Evolutionary conservation across 495 filamentous ascomycete species (phyloP).

Genomic region (Pyrenopolyporus hunteri): DNA sequence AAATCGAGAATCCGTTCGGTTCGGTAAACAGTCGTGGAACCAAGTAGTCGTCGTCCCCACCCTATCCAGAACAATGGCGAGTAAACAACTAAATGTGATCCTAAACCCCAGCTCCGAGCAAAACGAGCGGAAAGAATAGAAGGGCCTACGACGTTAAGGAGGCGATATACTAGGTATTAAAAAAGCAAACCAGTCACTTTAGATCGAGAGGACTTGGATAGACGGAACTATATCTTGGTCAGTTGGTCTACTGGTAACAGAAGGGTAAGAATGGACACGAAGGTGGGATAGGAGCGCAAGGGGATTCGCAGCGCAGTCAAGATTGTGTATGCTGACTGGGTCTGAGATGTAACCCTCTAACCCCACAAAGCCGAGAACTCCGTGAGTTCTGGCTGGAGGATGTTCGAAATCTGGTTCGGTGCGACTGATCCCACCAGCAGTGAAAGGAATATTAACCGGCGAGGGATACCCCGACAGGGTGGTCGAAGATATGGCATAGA

Average conservation of each 20-base stretch:
- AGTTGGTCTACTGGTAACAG: constrained; percentile 11
- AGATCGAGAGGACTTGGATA: constrained; percentile 18
- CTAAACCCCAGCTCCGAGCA: constrained; percentile 24
- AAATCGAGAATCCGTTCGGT: constrained; percentile 35
- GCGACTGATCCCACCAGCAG: constrained; percentile 32
- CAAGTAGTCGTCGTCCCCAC: constrained; percentile 34
- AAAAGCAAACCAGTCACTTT: constrained; percentile 32
- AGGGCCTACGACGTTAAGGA: constrained; percentile 12
- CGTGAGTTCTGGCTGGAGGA: constrained; percentile 41
- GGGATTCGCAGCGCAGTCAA: constrained; percentile 22
- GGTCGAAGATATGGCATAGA: constrained; percentile 39
- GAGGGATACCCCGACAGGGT: constrained; percentile 42
- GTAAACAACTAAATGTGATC: constrained; percentile 37
- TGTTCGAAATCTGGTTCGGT: constrained; percentile 20
- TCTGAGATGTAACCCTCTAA: constrained; percentile 20
- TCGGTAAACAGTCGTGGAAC: constrained; percentile 46
- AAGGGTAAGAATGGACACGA: constrained; percentile 30
- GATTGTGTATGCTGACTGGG: constrained; percentile 24
- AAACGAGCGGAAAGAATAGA: constrained; percentile 39
- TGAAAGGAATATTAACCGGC: constrained; percentile 36
- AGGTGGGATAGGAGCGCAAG: constrained; percentile 11
- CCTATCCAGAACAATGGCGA: constrained; percentile 44
- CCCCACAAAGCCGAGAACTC: constrained; percentile 18
- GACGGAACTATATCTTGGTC: constrained; percentile 7
- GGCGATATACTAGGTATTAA: constrained; percentile 11